Base-by-base conservation (phyloP, 305 asterid species). In the Ilex paraguariensis region DNA sequence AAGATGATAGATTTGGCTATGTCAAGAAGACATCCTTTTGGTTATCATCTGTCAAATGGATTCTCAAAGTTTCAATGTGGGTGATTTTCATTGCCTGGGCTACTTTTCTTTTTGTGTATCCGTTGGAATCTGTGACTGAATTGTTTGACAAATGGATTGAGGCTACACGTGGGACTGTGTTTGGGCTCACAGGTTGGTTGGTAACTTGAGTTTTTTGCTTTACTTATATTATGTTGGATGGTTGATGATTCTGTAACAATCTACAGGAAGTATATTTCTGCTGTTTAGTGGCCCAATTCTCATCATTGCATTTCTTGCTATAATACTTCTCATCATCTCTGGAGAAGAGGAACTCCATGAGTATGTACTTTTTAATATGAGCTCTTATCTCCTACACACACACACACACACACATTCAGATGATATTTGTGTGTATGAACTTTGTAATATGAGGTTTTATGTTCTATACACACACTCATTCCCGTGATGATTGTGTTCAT, bases 251-350 rank as follows among this genome's bases (percentile, higher is more conserved):
- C 32, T 36, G 33, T 49, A 13, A 10, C 4, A 6, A 16, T 3
- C 7, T 75, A 60, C 75, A 87, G 97, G 90, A 60, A 81, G 86
- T 28, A 56, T 49, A 42, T 87, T 88, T 67, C 33, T 84, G 58
- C 7, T 82, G 13, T 91, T 75, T 66, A 72, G 93, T 81, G 95
- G 73, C 16, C 97, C 97, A 3, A 51, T 90, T 42, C 71, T 91
- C 9, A 57, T 86, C 52, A 73, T 91, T 71, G 87, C 91, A 30
- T 64, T 87, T 77, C 86, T 87, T 54, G 93, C 82, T 61, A 70
- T 77, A 58, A 78, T 64, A 2, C 79, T 77, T 65, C 72, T 91
- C 21, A 62, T 56, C 65, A 81, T 91, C 64, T 42, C 74, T 33
- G 75, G 82, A 33, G 81, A 75, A 49, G 83, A 82, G 58, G 80